Conservation (phyloP, 1,284 basidiomycete genomes). For the Leccinum insolens region DNA sequence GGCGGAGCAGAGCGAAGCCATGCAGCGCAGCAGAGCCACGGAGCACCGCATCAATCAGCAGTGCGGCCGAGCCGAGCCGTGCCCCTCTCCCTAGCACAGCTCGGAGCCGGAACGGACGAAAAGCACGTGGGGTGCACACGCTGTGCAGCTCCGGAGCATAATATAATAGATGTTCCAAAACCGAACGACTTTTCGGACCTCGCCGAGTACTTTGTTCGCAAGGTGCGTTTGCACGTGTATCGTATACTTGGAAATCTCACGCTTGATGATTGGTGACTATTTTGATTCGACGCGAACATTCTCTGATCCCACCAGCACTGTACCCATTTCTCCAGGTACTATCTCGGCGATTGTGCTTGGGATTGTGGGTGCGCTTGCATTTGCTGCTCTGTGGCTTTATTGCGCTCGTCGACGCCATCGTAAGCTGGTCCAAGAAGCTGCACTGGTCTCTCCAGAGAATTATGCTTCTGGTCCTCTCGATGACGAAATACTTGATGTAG, state of each 20-base stretch:
- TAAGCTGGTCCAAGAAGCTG: slow-evolving; percentile 22
- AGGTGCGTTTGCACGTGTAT: no score
- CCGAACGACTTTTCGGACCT: no score
- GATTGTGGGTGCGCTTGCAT: slow-evolving; percentile 28
- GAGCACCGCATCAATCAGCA: no score
- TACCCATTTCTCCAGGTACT: slow-evolving; percentile 27
- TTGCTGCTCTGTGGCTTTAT: slow-evolving; percentile 34
- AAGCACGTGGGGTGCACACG: no score
- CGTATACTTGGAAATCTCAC: not conserved
- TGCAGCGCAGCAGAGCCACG: no score
- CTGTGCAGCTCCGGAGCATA: no score
- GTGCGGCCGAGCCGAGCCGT: no score
- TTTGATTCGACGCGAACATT: slow-evolving; percentile 9
- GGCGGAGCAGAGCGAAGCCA: no score
- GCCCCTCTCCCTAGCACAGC: no score
- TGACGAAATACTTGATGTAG: slow-evolving; percentile 24
- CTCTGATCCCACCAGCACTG: slow-evolving; percentile 13
- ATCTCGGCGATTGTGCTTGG: slow-evolving; percentile 30
- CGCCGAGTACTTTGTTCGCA: no score
- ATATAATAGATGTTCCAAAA: no score
- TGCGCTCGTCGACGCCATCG: slow-evolving; percentile 35
- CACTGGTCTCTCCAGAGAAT: slow-evolving; percentile 10
- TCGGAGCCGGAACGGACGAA: no score
- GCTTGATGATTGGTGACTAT: slow-evolving; percentile 5
- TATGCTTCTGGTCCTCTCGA: slow-evolving; percentile 23